Percentiles rank a stretch among this genome's conserved stretches.
phyloP scores from a whole-genome alignment of 2,329 filamentous ascomycete genomes.

The Epichloe bromicola region DNA sequence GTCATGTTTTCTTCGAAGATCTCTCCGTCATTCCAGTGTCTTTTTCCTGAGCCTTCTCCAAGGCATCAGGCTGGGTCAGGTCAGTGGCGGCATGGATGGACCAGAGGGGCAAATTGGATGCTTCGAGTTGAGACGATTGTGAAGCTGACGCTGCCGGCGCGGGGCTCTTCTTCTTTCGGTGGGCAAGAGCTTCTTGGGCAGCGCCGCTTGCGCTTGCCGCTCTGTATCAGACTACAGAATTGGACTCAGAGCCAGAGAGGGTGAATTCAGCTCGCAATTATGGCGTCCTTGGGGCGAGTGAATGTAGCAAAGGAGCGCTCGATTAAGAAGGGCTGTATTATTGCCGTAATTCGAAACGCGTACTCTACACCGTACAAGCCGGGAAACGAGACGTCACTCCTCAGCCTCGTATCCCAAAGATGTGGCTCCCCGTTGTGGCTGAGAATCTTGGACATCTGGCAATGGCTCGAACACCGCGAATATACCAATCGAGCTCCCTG shows the following conservation, averaged over 20 bases:
- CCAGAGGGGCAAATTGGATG: slow-evolving; percentile 5
- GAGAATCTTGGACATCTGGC: neutral
- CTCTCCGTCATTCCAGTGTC: slow-evolving; percentile 9
- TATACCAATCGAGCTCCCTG: too few relatives aligned
- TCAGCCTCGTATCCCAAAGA: neutral
- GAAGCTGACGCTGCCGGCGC: neutral
- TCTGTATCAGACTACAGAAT: neutral
- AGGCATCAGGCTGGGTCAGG: slow-evolving; percentile 22
- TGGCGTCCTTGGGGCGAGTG: neutral
- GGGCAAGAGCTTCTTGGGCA: slow-evolving; percentile 2
- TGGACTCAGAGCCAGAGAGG: neutral
- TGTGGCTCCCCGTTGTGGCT: neutral
- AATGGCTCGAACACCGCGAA: neutral
- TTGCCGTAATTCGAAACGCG: too few relatives aligned
- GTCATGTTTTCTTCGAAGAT: slow-evolving; percentile 12
- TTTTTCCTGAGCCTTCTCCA: slow-evolving; percentile 21
- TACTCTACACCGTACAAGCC: too few relatives aligned
- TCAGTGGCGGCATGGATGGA: slow-evolving; percentile 22
- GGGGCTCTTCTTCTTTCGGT: neutral
- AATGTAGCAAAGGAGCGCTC: neutral
- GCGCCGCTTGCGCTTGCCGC: slow-evolving; percentile 7
- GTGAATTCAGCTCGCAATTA: neutral
- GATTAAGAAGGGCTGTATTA: neutral
- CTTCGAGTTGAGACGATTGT: neutral
- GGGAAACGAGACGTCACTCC: neutral